These are phyloP conservation scores for Geotrichum ghanense DNA, from an alignment of 805 yeast species.

Conservation along the genomic window DNA sequence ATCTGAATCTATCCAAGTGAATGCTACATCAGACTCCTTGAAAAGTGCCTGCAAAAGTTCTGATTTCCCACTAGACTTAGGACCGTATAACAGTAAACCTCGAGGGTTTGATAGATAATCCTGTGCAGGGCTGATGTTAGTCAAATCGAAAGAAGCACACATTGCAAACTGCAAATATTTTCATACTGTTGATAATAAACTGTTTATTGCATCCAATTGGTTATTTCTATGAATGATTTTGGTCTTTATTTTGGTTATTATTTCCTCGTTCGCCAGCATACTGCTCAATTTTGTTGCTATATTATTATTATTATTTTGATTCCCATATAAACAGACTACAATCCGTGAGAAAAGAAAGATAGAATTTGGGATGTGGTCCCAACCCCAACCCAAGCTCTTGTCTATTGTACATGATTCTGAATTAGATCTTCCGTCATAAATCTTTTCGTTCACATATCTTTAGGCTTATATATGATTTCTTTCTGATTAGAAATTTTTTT, in stretches of 20 bases:
- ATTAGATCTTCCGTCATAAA: background rate
- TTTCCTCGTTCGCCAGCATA: constrained; percentile 3
- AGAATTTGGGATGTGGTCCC: background rate
- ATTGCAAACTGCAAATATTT: background rate
- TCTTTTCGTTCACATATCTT: too few species aligned
- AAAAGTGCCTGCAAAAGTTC: constrained; percentile 27
- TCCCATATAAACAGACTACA: too few species aligned
- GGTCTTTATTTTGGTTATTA: background rate
- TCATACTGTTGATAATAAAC: constrained; percentile 12
- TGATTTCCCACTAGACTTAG: constrained; percentile 39
- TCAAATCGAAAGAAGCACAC: background rate
- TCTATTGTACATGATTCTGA: background rate
- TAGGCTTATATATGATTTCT: too few species aligned
- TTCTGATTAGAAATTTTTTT: too few species aligned
- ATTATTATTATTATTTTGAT: background rate
- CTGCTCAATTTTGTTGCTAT: background rate
- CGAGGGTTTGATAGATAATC: constrained; percentile 20
- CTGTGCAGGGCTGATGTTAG: background rate
- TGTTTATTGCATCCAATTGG: constrained; percentile 13
- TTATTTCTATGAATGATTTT: constrained; percentile 9
- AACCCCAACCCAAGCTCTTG: background rate
- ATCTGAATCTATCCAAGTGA: constrained; percentile 35
- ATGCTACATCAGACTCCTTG: constrained; percentile 18
- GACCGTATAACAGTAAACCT: constrained; percentile 36
- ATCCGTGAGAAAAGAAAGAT: too few species aligned